These are phyloP conservation scores for Cladophialophora immunda DNA, from an alignment of 2,329 filamentous ascomycete species.

Conservation along the genomic window DNA sequence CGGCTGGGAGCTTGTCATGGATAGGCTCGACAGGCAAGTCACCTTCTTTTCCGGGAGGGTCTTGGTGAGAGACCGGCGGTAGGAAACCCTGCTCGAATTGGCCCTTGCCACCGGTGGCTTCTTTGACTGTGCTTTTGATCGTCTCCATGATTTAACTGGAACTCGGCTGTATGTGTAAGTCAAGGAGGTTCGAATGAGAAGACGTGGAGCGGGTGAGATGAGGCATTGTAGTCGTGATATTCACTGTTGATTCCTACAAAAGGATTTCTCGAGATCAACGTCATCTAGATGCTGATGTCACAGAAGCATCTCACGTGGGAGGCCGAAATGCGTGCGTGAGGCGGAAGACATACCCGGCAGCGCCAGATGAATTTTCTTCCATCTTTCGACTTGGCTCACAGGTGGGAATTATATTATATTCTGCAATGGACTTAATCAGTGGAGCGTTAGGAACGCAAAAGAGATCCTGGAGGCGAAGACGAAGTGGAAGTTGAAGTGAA, in stretches of 20 bases:
- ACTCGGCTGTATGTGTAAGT: neutral
- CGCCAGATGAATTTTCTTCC: neutral
- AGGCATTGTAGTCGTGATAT: neutral
- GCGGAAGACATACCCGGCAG: slow-evolving; percentile 1
- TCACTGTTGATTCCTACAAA: neutral
- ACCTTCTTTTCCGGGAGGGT: slow-evolving; percentile 62
- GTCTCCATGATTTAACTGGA: slow-evolving; percentile 41
- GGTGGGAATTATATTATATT: neutral
- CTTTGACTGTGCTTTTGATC: slow-evolving; percentile 43
- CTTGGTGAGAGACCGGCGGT: slow-evolving; percentile 62
- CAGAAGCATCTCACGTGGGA: neutral
- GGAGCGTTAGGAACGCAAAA: neutral
- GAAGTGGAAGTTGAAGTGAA: neutral
- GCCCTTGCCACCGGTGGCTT: slow-evolving; percentile 34
- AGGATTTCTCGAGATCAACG: neutral
- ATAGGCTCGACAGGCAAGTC: slow-evolving; percentile 67
- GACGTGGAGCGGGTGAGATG: neutral
- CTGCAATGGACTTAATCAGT: neutral
- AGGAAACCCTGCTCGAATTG: slow-evolving; percentile 40
- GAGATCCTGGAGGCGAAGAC: neutral
- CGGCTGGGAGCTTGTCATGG: slow-evolving; percentile 72
- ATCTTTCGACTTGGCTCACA: neutral
- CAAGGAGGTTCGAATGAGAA: neutral
- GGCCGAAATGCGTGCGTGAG: neutral
- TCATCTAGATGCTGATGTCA: slow-evolving; percentile 1